Evolutionary conservation across 768 basidiomycete species (phyloP), one percentile per base, ranked within the genome.

Genomic region (Xerocomellus amylosporus): DNA sequence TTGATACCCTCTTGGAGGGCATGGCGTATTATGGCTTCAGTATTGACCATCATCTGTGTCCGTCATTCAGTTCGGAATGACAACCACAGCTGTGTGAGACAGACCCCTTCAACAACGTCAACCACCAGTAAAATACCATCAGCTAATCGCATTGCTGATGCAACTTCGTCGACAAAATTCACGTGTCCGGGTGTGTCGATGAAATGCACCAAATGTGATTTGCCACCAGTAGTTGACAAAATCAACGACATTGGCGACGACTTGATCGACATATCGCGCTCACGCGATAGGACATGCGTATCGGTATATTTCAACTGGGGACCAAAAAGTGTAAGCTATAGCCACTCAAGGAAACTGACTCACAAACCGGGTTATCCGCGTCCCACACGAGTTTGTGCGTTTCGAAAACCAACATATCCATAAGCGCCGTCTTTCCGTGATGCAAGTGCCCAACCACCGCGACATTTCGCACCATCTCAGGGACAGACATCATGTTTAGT

Each of bases 121-220:
- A 99, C 95, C 1, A 98, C 95, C 22, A 99, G 73, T 1, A 98
- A 72, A 42, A 97, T 85, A 33, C 97, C 97, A 67, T 99, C 97
- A 17, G 83, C 87, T 37, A 98, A 74, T 41, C 97, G 82, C 53
- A 95, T 84, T 8, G 91, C 79, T 8, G 88, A 84, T 2, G 94
- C 95, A 20, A 93, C 93, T 73, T 99, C 97, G 66, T 99, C 97
- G n/a, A 95, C 83, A 67, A 99, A 98, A 73, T 98, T 98, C 55
- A 95, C 92, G 65, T 99, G 97, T 33, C 97, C 97, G 4, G 97
- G 97, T 0, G 97, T 98, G 71, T 99, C 97, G 63, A 99, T 87
- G 30, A 98, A 71, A 71, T 99, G 95, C 49, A 98, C 70, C 20
- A 99, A 79, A 71, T 95, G 89, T 2, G 94, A 97, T 75, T 98